Evolutionary conservation across 768 basidiomycete genomes (phyloP).

Genomic region (Gymnopilus junonius): DNA sequence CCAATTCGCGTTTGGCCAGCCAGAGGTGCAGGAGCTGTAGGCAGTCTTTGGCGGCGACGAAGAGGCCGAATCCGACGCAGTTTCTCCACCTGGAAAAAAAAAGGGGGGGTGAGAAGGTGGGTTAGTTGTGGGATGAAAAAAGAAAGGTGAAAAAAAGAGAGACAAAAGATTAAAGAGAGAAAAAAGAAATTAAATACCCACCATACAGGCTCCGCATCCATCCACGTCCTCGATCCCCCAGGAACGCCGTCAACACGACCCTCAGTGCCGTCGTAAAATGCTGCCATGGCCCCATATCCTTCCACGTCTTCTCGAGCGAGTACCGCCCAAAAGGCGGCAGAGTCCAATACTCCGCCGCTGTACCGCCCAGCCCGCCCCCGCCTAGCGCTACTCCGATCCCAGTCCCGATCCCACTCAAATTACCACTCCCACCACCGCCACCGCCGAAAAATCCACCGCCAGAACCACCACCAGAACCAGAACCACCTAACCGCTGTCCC

Average conservation of each 20-base stretch:
- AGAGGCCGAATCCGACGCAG: conserved; percentile 67
- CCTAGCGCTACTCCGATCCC: too few relatives aligned
- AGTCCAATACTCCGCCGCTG: background rate
- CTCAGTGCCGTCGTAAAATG: conserved; percentile 33
- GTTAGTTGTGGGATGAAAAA: background rate
- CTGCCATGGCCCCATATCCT: conserved; percentile 25
- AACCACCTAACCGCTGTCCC: background rate
- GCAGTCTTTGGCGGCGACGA: conserved; percentile 71
- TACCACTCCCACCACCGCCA: background rate
- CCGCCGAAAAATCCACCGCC: too few relatives aligned
- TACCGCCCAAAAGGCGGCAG: conserved; percentile 24
- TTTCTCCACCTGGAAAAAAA: conserved; percentile 61
- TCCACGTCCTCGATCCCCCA: conserved; percentile 65
- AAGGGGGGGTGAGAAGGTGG: background rate
- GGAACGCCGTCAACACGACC: conserved; percentile 50
- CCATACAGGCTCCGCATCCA: conserved; percentile 77
- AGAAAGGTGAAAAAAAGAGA: background rate
- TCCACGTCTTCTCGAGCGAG: conserved; percentile 16
- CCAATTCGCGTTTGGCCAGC: conserved; percentile 72
- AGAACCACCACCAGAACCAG: too few relatives aligned
- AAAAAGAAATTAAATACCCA: conserved; percentile 30
- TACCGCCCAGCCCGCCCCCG: too few relatives aligned
- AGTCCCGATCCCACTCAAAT: background rate
- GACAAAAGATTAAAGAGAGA: conserved; percentile 9
- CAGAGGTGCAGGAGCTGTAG: conserved; percentile 69